These are phyloP conservation scores for Hibiscus tridactylites DNA, from an alignment of 345 rosid species.

Conservation along the genomic window DNA sequence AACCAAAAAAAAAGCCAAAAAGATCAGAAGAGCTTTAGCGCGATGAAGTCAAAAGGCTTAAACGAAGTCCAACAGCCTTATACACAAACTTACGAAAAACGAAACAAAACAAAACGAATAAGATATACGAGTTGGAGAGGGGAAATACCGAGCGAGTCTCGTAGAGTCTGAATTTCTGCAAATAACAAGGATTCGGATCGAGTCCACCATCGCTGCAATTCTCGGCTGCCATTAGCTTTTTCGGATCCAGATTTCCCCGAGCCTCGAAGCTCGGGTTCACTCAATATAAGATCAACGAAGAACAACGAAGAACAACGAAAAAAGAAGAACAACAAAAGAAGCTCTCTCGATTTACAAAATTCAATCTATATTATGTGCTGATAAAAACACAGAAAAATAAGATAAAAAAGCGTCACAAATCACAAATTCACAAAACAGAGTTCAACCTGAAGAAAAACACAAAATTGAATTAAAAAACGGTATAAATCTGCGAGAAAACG, in stretches of 20 bases:
- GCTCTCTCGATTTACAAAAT: not conserved
- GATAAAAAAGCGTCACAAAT: not conserved
- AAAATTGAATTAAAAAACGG: not conserved
- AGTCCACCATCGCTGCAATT: conserved; percentile 20
- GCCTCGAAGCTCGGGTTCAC: conserved; percentile 32
- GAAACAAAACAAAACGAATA: not conserved
- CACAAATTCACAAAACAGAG: conserved; percentile 1
- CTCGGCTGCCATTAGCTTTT: conserved; percentile 32
- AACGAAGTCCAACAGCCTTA: not conserved
- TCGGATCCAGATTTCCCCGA: conserved; percentile 24
- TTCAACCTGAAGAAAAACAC: not conserved
- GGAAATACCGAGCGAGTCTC: conserved; percentile 75
- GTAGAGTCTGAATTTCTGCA: conserved; percentile 79
- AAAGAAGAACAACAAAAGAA: not conserved
- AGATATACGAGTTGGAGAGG: not conserved
- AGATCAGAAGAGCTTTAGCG: not conserved
- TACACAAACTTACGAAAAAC: not conserved
- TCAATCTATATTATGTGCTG: conserved; percentile 5
- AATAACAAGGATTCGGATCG: conserved; percentile 27
- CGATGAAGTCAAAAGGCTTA: not conserved
- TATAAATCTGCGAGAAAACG: not conserved
- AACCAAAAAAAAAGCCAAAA: not conserved
- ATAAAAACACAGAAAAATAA: not conserved
- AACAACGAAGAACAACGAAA: conserved; percentile 14
- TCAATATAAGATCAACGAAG: conserved; percentile 20